Base-by-base conservation (phyloP, 768 basidiomycete species). In the Pulveroboletus sp. region DNA sequence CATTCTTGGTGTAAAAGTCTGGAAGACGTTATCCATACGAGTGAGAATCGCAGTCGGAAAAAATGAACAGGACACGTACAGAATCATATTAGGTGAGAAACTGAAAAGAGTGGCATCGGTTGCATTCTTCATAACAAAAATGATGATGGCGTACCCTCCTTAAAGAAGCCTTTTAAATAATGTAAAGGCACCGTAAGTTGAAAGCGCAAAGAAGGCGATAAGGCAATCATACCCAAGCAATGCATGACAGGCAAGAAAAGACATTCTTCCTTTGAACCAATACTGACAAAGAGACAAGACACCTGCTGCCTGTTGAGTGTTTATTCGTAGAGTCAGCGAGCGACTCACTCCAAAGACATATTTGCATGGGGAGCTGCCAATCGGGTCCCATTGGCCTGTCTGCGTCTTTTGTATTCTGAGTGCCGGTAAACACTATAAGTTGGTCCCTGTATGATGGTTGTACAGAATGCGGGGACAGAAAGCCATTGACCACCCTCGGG, bases 341-440 rank as follows among this genome's bases (percentile, higher is more conserved):
- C 12, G 9, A 36, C 50, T 50, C 23, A 66, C 77, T 75, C 79
- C 79, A 81, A 12, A 73, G 50, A 44, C 75, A 76, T 67, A 82
- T 79, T 58, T 82, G 80, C 2, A 71, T 75, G 7, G 81, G 79
- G 61, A 82, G 80, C 81, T 79, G 83, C 21, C 78, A 73, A 62
- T 85, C 83, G 3, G 82, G 81, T 6, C 83, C 81, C 32, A 81
- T 51, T n/a, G n/a, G n/a, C n/a, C n/a, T n/a, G n/a, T n/a, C n/a
- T n/a, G n/a, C n/a, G n/a, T n/a, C n/a, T n/a, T n/a, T n/a, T n/a
- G n/a, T n/a, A n/a, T n/a, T n/a, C n/a, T n/a, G n/a, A n/a, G n/a
- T n/a, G n/a, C n/a, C n/a, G n/a, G n/a, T n/a, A n/a, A n/a, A n/a
- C n/a, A n/a, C n/a, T n/a, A n/a, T n/a, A n/a, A n/a, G n/a, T n/a